Conservation (phyloP, 164 flowering plant genomes). For the Brasenia schreberi region DNA sequence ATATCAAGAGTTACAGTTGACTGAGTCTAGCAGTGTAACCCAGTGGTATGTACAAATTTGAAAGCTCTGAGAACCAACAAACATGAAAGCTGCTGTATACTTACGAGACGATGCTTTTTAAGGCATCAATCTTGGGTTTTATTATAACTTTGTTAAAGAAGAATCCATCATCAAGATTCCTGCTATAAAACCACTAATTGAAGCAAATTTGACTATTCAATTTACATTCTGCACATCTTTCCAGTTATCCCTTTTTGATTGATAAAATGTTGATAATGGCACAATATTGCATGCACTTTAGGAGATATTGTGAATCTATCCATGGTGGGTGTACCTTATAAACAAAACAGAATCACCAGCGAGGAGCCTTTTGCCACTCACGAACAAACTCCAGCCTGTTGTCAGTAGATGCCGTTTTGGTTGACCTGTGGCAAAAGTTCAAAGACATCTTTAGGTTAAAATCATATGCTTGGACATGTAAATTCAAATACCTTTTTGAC, state of each 20-base stretch:
- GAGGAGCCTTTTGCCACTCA: conserved; percentile 86
- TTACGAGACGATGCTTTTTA: too few relatives aligned
- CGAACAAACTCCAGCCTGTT: conserved; percentile 99
- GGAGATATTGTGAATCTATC: too few relatives aligned
- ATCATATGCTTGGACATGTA: background rate
- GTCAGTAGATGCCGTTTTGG: conserved; percentile 96
- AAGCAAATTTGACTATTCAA: too few relatives aligned
- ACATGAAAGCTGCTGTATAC: background rate
- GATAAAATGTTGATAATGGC: too few relatives aligned
- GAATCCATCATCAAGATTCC: too few relatives aligned
- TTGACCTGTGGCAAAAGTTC: conserved; percentile 44
- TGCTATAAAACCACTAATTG: too few relatives aligned
- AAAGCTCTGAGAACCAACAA: background rate
- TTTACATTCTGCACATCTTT: too few relatives aligned
- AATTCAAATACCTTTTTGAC: too few relatives aligned
- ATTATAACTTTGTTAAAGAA: too few relatives aligned
- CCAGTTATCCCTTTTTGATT: too few relatives aligned
- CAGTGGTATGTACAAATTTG: background rate
- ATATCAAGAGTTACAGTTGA: background rate
- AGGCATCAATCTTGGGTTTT: background rate
- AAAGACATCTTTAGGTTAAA: background rate
- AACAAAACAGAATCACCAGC: conserved; percentile 97
- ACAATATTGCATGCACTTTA: too few relatives aligned
- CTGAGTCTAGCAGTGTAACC: background rate
- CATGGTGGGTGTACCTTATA: conserved; percentile 44